These are phyloP conservation scores for Ganoderma sp. DNA, from an alignment of 1,284 basidiomycete genomes.

Conservation along the genomic window DNA sequence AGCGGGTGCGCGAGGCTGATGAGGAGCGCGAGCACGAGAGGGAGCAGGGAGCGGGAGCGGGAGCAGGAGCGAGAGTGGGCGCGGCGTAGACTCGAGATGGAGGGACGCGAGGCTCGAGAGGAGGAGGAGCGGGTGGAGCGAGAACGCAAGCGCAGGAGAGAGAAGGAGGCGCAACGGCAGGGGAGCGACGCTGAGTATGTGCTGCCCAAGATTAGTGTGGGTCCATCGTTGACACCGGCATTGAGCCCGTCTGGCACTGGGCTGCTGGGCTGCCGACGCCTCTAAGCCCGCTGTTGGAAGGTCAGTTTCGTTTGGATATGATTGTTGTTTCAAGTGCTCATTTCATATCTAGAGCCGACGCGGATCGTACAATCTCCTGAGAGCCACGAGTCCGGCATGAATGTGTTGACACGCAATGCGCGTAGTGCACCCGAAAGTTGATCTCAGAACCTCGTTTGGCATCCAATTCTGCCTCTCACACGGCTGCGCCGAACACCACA, in stretches of 20 bases:
- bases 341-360: conserved; percentile 31
- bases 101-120: conserved; percentile 45
- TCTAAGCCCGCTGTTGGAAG: conserved; percentile 40
- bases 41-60: conserved; percentile 26
- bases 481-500: conserved; percentile 56
- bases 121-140: conserved; percentile 17
- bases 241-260: conserved; percentile 19
- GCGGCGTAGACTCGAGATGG: conserved; percentile 33
- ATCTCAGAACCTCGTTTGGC: too few species aligned
- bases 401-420: conserved; percentile 61
- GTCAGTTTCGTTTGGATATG: conserved; percentile 20
- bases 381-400: conserved; percentile 42
- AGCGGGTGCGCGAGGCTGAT: conserved; percentile 37
- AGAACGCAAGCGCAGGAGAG: conserved; percentile 13
- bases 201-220: conserved; percentile 32
- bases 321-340: neutral
- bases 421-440: too few species aligned
- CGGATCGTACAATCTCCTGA: conserved; percentile 27
- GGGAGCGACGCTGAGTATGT: conserved; percentile 23
- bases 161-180: conserved; percentile 21
- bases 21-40: conserved; percentile 52
- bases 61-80: conserved; percentile 41
- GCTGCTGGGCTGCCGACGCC: conserved; percentile 34
- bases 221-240: conserved; percentile 30
- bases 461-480: conserved; percentile 67